Conservation (phyloP, 495 filamentous ascomycete genomes). For the Ramalina intermedia region DNA sequence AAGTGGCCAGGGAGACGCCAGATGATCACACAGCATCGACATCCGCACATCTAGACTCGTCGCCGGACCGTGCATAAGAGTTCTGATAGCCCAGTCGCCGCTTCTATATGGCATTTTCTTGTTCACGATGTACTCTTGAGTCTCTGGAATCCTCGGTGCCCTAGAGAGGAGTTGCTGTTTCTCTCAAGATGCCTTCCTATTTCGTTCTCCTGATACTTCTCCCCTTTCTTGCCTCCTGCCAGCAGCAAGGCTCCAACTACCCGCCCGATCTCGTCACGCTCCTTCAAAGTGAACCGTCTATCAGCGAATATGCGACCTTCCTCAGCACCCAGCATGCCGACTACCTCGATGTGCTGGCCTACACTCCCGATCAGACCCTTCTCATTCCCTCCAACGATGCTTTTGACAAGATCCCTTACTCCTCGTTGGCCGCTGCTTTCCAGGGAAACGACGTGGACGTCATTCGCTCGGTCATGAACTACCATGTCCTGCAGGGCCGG, state of each 20-base stretch:
- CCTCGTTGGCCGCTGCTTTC: slow-evolving; percentile 3
- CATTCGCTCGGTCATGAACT: slow-evolving; percentile 5
- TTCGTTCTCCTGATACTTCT: background rate
- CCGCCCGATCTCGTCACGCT: slow-evolving; percentile 3
- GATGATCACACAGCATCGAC: no score
- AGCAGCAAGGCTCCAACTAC: background rate
- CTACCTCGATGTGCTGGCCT: slow-evolving; percentile 8
- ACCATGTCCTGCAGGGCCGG: slow-evolving; percentile 8
- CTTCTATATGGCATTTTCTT: no score
- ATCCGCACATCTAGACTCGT: no score
- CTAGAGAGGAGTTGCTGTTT: no score
- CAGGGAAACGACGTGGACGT: slow-evolving; percentile 6
- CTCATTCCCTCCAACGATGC: slow-evolving; percentile 12
- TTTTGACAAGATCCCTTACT: slow-evolving; percentile 12
- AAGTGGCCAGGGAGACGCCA: no score
- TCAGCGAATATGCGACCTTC: slow-evolving; percentile 5
- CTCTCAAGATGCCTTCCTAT: background rate
- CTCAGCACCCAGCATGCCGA: slow-evolving; percentile 3
- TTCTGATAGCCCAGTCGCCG: no score
- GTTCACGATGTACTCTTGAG: no score
- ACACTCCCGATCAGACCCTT: slow-evolving; percentile 5
- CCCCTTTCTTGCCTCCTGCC: background rate
- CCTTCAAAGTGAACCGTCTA: slow-evolving; percentile 1
- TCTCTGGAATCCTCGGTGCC: no score
- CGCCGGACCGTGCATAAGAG: no score